Evolutionary conservation across 2,329 filamentous ascomycete genomes (phyloP), one percentile per base, ranked within the genome.

Genomic region (Fusarium nematophilum): DNA sequence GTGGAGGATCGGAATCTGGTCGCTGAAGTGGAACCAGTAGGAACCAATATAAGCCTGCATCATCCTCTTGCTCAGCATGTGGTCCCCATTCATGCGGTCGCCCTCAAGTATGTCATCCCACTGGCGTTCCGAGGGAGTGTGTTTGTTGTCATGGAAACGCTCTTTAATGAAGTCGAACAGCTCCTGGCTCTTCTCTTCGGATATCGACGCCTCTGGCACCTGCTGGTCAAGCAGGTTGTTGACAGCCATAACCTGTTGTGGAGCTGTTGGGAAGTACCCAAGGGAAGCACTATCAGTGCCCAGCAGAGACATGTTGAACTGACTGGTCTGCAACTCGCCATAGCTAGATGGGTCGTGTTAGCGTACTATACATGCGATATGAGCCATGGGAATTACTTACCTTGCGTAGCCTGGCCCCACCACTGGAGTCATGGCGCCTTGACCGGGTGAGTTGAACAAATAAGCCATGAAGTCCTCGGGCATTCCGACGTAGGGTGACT

Each of bases 21-120:
- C 90, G 73, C 95, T 96, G 70, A 97, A 96, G 73, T 97, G 90
- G 47, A 90, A 83, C 95, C 95, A 99, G 75, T 96, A 99, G 2
- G 93, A 96, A 9, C 88, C 86, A 64, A 96, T 93, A 70, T 97
- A 98, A 3, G 89, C 90, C 76, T 97, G 92, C 90, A 98, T 96
- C 92, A 97, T 97, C 68, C 90, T 87, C 68, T 93, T 83, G 73
- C 94, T 96, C 59, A 98, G 79, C 79, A 89, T 83, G 57, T 89
- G 86, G 18, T 79, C 76, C 46, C 86, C 83, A 26, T 86, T 78
- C 44, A 88, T 86, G 47, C 90, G 86, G 69, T 96, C 88, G 11
- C 93, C 94, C 23, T 92, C 88, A 51, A 96, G 79, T 21, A 97
- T 85, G 43, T 83, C 85, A 43, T 92, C 91, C 69, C 93, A 92